Evolutionary conservation across 768 basidiomycete genomes (phyloP).

Genomic region (Phanerochaete sordida): DNA sequence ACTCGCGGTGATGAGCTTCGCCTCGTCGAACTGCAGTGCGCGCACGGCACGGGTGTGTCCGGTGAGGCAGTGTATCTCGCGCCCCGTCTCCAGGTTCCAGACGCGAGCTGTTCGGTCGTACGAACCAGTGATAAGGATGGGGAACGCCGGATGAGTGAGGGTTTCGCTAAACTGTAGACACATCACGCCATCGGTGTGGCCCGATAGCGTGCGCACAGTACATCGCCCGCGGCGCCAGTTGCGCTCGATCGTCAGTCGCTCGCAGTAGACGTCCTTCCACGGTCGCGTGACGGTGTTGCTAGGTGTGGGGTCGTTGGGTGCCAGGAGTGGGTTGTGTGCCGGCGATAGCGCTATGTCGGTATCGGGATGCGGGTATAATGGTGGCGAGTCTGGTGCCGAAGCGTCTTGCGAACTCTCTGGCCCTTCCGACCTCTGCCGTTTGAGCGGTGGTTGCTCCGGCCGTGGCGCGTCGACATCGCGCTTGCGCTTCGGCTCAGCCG

Average conservation of each 20-base stretch:
- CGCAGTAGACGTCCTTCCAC: conserved; percentile 98
- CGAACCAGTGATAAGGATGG: conserved; percentile 95
- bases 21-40: conserved; percentile 92
- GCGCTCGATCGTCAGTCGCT: conserved; percentile 92
- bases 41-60: conserved; percentile 94
- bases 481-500: conserved; percentile 27
- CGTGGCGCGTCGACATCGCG: conserved; percentile 32
- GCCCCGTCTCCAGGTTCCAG: conserved; percentile 95
- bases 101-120: conserved; percentile 93
- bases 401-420: background rate
- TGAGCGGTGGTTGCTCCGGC: conserved; percentile 34
- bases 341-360: background rate
- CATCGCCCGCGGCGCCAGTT: conserved; percentile 97
- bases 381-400: background rate
- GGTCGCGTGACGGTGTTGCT: conserved; percentile 63
- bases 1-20: conserved; percentile 90
- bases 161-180: conserved; percentile 93
- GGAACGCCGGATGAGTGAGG: conserved; percentile 78
- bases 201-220: conserved; percentile 78
- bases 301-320: conserved; percentile 12
- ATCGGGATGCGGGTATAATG: background rate
- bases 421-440: conserved; percentile 46
- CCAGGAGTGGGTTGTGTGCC: conserved; percentile 25
- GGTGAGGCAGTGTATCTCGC: conserved; percentile 74
- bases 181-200: conserved; percentile 96